A percentile compares a stretch with the other conserved stretches of the same genome.
phyloP scores from a whole-genome alignment of 2,329 filamentous ascomycete genomes.

The Ambrosiella xylebori region DNA sequence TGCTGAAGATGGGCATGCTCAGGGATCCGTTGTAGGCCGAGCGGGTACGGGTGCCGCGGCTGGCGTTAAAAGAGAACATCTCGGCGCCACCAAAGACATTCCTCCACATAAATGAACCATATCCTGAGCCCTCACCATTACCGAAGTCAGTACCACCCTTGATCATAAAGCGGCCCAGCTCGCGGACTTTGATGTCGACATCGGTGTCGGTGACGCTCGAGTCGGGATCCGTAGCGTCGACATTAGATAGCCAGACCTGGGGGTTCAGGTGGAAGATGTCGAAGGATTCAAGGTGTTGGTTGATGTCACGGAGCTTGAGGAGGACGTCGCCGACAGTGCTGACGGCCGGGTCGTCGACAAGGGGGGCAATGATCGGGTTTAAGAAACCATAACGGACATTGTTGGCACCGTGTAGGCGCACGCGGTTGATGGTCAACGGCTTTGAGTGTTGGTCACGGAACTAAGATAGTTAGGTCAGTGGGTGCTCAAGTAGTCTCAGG shows the following conservation, averaged over 20 bases:
- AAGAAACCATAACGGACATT: constrained; percentile 77
- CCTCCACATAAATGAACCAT: constrained; percentile 68
- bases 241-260: constrained; percentile 64
- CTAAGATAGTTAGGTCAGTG: constrained; percentile 25
- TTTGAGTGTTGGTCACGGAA: constrained; percentile 69
- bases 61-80: constrained; percentile 71
- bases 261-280: constrained; percentile 79
- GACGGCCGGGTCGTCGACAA: constrained; percentile 41
- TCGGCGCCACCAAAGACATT: constrained; percentile 94
- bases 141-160: constrained; percentile 92
- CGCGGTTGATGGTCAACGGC: constrained; percentile 60
- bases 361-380: constrained; percentile 59
- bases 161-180: constrained; percentile 68
- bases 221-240: constrained; percentile 45
- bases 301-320: constrained; percentile 49
- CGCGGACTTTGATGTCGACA: constrained; percentile 63
- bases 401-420: constrained; percentile 52
- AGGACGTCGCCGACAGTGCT: constrained; percentile 72
- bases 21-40: constrained; percentile 82
- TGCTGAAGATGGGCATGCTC: constrained; percentile 64
- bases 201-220: constrained; percentile 64
- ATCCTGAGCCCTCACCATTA: constrained; percentile 85
- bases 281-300: constrained; percentile 55
- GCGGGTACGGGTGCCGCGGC: constrained; percentile 73
- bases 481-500: no score